Base-by-base conservation (phyloP, 208 protist genomes). In the Trypanosoma melophagium region DNA sequence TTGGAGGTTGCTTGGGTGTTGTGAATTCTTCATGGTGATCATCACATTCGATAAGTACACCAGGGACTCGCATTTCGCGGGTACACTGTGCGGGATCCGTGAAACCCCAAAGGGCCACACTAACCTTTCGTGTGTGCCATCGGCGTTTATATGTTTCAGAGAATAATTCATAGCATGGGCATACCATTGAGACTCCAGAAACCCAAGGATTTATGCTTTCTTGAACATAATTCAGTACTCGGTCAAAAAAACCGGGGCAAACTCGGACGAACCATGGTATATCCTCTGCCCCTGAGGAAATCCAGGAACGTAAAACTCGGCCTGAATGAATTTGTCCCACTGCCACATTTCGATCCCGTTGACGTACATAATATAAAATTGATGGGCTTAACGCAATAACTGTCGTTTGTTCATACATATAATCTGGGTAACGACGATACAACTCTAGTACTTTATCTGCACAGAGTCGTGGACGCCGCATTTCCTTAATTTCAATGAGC, bases 401-500 rank as follows among this genome's bases (percentile, higher is more conserved):
- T n/a, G 82, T 91, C 14, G 92, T 84, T 28, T 94, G 79, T 38
- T 91, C 78, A 74, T 95, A 95, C 81, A 97, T 90, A 65, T 92
- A 93, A 40, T 92, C 85, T 19, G 86, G 81, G 74, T 95, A 93
- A 25, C 85, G 81, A 22, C 77, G 71, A 71, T 89, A 97, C 14
- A 93, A 76, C 21, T 94, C 86, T 14, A 91, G 62, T 40, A 97
- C 65, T 71, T 87, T 88, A 60, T 94, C 84, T 12, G 80, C 81
- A 62, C 87, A 94, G 51, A 91, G 62, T 53, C 74, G 56, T 19
- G 76, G 49, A 12, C 83, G 64, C 17, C 69, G 60, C 56, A 83
- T 55, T 42, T 95, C 84, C 74, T 95, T 97, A 14, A 97, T 80
- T 45, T 97, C 92, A 78, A 97, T 97, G 22, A 97, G 66, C 69